Conservation (phyloP, 2,329 filamentous ascomycete genomes). For the Arthrocladium fulminans region DNA sequence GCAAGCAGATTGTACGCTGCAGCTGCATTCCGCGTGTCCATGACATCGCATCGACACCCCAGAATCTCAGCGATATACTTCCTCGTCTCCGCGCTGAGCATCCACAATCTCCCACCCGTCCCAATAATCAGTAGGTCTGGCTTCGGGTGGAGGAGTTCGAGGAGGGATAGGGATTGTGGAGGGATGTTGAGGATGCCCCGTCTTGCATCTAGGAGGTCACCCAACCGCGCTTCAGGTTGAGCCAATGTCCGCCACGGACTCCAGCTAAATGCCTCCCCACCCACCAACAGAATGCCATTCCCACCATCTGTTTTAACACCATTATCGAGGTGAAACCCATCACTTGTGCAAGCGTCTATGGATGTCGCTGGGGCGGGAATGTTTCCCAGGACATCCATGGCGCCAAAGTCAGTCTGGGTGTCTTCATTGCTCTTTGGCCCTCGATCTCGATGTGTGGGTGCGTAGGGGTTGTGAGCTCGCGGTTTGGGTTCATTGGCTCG, state of each 20-base stretch:
- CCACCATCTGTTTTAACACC: constrained; percentile 62
- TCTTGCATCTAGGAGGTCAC: constrained; percentile 8
- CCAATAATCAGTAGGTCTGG: constrained; percentile 84
- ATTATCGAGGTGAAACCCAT: constrained; percentile 82
- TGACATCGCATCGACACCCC: constrained; percentile 76
- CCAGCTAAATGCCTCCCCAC: constrained; percentile 84
- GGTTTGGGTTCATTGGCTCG: not conserved
- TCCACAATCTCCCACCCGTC: constrained; percentile 64
- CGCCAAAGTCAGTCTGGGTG: constrained; percentile 62
- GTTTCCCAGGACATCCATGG: constrained; percentile 69
- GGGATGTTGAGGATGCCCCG: constrained; percentile 14
- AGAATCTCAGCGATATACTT: constrained; percentile 56
- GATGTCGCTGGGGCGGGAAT: constrained; percentile 70
- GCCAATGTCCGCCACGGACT: constrained; percentile 56
- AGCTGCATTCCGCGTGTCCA: constrained; percentile 88
- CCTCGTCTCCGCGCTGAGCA: constrained; percentile 66
- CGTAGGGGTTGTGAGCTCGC: constrained; percentile 21
- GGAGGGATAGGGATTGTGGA: constrained; percentile 10
- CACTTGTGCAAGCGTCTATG: constrained; percentile 69
- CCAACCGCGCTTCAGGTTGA: not conserved
- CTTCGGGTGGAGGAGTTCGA: constrained; percentile 21
- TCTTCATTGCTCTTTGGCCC: constrained; percentile 53
- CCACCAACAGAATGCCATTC: constrained; percentile 67
- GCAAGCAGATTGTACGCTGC: constrained; percentile 90
- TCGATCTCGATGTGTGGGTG: constrained; percentile 43